A percentile compares a stretch with the other conserved stretches of the same genome.
phyloP scores from a whole-genome alignment of 345 rosid species.

The Dipteronia sinensis region DNA sequence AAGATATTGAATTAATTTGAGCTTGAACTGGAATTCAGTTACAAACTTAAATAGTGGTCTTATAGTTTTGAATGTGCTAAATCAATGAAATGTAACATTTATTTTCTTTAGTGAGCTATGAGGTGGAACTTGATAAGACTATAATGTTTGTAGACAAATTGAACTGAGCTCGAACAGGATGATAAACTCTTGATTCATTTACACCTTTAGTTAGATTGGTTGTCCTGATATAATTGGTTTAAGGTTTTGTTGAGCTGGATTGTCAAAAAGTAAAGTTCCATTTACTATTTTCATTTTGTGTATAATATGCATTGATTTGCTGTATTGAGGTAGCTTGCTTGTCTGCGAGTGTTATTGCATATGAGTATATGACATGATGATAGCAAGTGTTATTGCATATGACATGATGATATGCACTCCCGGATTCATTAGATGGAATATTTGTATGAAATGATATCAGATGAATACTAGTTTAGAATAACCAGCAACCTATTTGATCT shows the following conservation, averaged over 20 bases:
- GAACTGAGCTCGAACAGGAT: background rate
- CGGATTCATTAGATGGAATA: background rate
- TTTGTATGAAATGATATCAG: too few species aligned
- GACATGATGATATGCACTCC: background rate
- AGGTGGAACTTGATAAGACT: background rate
- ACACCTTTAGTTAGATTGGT: too few species aligned
- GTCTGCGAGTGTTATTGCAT: background rate
- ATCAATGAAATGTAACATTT: background rate
- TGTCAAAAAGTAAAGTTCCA: background rate
- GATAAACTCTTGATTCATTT: background rate
- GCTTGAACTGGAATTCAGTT: background rate
- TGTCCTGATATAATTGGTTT: too few species aligned
- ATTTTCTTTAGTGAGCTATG: background rate
- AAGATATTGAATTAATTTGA: background rate
- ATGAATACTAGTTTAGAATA: background rate
- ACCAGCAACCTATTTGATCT: background rate
- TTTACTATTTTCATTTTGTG: background rate
- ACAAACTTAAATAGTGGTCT: background rate
- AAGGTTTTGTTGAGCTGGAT: background rate
- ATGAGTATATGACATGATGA: too few species aligned
- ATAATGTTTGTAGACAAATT: background rate
- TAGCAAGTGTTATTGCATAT: background rate
- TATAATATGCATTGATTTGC: background rate
- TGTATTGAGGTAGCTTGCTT: background rate
- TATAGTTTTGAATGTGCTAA: too few species aligned